A percentile compares a stretch with the other conserved stretches of the same genome.
Evolutionary conservation across 129 eudicot genomes (phyloP).

Genomic region (Centaurea solstitialis): DNA sequence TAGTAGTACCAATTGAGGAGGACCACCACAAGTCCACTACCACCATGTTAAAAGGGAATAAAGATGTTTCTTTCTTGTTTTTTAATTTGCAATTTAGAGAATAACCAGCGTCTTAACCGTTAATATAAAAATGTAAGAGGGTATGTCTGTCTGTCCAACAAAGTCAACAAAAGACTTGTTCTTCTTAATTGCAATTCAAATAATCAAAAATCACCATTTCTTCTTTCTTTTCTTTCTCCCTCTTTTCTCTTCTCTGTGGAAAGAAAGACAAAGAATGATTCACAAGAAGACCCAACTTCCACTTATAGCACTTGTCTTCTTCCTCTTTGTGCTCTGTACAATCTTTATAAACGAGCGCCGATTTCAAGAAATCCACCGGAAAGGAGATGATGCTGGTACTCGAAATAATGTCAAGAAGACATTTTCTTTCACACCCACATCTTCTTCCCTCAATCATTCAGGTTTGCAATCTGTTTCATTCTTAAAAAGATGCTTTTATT

Average conservation of each 20-base stretch:
- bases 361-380: slow-evolving; percentile 47
- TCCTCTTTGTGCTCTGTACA: slow-evolving; percentile 53
- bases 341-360: slow-evolving; percentile 54
- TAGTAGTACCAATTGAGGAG: too few relatives aligned
- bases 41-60: too few relatives aligned
- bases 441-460: slow-evolving; percentile 39
- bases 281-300: slow-evolving; percentile 74
- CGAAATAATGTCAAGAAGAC: slow-evolving; percentile 14
- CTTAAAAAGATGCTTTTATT: too few relatives aligned
- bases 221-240: not conserved
- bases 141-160: not conserved
- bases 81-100: too few relatives aligned
- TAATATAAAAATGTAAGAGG: too few relatives aligned
- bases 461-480: slow-evolving; percentile 33
- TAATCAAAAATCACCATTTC: not conserved
- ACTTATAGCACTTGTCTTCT: slow-evolving; percentile 49
- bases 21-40: too few relatives aligned
- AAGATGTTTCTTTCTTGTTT: too few relatives aligned
- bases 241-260: not conserved
- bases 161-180: not conserved
- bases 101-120: slow-evolving; percentile 3
- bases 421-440: slow-evolving; percentile 21
- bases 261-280: slow-evolving; percentile 32
- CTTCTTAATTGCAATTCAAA: not conserved
- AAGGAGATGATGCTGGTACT: slow-evolving; percentile 9